Evolutionary conservation across 495 filamentous ascomycete genomes (phyloP), one percentile per base, ranked within the genome.

Genomic region (Penicillium mononematosum): DNA sequence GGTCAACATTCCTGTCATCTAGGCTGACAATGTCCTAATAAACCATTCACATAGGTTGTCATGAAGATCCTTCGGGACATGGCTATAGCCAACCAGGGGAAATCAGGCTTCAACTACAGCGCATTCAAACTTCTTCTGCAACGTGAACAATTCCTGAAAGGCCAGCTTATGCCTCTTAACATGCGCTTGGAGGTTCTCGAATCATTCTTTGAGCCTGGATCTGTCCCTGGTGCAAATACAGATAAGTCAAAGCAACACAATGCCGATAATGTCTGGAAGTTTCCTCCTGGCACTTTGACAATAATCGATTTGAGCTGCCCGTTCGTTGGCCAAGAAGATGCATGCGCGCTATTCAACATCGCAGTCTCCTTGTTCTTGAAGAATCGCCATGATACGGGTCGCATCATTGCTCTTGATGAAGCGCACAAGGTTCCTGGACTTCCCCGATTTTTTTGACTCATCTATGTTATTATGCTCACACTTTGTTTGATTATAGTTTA

Each of bases 291-390:
- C 82, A 22, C 70, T 7, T 70, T 92, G 12, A 90, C 88, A 0
- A 88, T 93, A 49, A 78, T 92, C 32, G 88, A 93, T 59, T 76
- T 93, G 7, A 87, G 82, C 0, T 89, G 87, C 64, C 87, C 88
- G 0, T 92, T 85, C 65, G 77, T 91, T 11, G 82, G 85, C 0
- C 71, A 85, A 2, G 80, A 83, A 32, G 82, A 78, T 44, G 89
- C 87, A 0, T 92, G 88, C 56, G 73, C 78, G 0, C 68, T 91
- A 0, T 91, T 91, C 66, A 83, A 88, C 55, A 86, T 91, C 38
- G 85, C 80, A 45, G 69, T 90, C 20, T 70, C 68, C 1, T 62
- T 89, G 0, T 89, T 87, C 62, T 66, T 89, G 1, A 83, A 86
- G 48, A 75, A 79, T 54, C 61, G 72, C 24, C 56, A 58, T 6